phyloP scores from a whole-genome alignment of 108 stramenopile species.

The Nitzschia inconspicua region DNA sequence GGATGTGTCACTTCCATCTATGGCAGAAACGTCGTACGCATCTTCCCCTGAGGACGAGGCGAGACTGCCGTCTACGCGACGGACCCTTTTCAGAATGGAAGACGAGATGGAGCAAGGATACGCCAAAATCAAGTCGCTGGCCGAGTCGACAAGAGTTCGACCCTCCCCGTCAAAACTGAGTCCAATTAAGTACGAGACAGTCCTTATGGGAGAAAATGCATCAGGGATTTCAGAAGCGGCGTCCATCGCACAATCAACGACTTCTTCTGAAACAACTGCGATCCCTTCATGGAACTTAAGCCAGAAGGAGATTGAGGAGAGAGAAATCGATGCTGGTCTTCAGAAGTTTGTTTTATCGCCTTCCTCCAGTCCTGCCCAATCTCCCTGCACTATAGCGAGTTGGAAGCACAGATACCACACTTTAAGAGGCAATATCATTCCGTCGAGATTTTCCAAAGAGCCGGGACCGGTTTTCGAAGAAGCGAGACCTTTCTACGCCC shows the following conservation, averaged over 20 bases:
- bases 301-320: not conserved
- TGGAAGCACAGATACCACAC: not conserved
- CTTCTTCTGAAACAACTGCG: constrained; percentile 26
- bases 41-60: constrained; percentile 21
- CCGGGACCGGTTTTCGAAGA: not conserved
- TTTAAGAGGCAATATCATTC: not conserved
- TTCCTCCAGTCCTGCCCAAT: too few species aligned
- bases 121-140: not conserved
- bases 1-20: constrained; percentile 19
- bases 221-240: not conserved
- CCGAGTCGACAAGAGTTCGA: not conserved
- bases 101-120: not conserved
- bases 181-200: not conserved
- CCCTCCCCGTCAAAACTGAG: not conserved
- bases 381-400: too few species aligned
- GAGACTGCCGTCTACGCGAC: not conserved
- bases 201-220: not conserved
- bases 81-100: constrained; percentile 10
- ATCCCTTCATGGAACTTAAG: constrained; percentile 30
- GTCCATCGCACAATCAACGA: constrained; percentile 9
- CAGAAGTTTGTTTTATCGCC: too few species aligned
- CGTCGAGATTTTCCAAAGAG: not conserved
- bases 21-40: constrained; percentile 13
- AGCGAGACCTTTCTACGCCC: not conserved
- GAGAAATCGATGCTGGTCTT: not conserved